Evolutionary conservation across 2,329 filamentous ascomycete genomes (phyloP).

Genomic region (Dactylella cylindrospora): DNA sequence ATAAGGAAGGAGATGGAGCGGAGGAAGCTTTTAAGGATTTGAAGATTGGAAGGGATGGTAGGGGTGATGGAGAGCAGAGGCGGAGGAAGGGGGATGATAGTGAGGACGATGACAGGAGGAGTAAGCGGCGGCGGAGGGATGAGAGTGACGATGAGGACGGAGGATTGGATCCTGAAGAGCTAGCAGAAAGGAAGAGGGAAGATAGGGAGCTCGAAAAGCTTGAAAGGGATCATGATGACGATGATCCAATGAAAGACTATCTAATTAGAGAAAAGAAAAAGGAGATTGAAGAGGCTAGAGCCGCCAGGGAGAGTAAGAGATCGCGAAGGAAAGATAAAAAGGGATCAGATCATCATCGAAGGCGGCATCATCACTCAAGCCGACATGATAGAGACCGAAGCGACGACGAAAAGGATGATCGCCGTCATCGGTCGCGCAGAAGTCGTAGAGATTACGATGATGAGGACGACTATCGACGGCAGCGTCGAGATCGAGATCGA

Average conservation of each 20-base stretch:
- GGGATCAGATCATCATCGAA: slow-evolving; percentile 20
- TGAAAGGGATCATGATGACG: slow-evolving; percentile 80
- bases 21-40: slow-evolving; percentile 57
- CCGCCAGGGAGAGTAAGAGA: slow-evolving; percentile 57
- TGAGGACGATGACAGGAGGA: slow-evolving; percentile 48
- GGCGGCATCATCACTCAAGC: slow-evolving; percentile 54
- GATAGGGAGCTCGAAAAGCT: slow-evolving; percentile 76
- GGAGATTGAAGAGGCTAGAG: slow-evolving; percentile 71
- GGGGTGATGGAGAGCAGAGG: slow-evolving; percentile 60
- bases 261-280: slow-evolving; percentile 88
- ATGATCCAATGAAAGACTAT: slow-evolving; percentile 96
- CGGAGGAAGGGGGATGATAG: slow-evolving; percentile 56
- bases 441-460: slow-evolving; percentile 33
- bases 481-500: slow-evolving; percentile 49
- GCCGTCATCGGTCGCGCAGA: slow-evolving; percentile 38
- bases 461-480: slow-evolving; percentile 46
- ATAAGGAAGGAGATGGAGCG: slow-evolving; percentile 69
- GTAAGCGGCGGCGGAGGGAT: slow-evolving; percentile 52
- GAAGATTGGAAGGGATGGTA: slow-evolving; percentile 62
- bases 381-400: slow-evolving; percentile 53
- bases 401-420: slow-evolving; percentile 45
- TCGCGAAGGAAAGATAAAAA: slow-evolving; percentile 52
- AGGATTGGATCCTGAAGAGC: slow-evolving; percentile 55
- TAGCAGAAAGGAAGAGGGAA: slow-evolving; percentile 59
- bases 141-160: slow-evolving; percentile 50